These are phyloP conservation scores for Xylaria sp. DNA, from an alignment of 2,329 filamentous ascomycete genomes.

Conservation along the genomic window DNA sequence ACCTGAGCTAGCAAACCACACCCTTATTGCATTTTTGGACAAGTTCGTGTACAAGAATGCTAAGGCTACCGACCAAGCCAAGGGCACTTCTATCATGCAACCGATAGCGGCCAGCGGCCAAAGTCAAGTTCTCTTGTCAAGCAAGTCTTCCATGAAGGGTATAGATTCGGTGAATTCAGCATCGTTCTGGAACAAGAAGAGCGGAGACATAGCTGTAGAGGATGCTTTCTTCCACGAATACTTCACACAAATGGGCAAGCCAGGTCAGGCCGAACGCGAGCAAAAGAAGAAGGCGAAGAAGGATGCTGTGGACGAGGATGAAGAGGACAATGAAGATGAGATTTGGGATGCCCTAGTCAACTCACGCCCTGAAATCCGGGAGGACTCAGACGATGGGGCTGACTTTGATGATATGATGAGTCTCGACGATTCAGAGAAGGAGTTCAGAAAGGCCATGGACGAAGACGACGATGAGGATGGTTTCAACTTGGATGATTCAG, in stretches of 20 bases:
- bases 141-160: conserved; percentile 55
- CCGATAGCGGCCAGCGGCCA: conserved; percentile 71
- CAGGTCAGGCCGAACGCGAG: conserved; percentile 64
- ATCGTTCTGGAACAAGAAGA: conserved; percentile 89
- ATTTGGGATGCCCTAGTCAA: conserved; percentile 93
- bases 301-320: conserved; percentile 52
- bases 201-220: conserved; percentile 86
- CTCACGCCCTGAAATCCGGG: conserved; percentile 80
- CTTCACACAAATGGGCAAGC: conserved; percentile 80
- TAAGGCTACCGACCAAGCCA: conserved; percentile 73
- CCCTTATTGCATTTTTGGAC: conserved; percentile 93
- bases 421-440: conserved; percentile 59
- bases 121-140: conserved; percentile 66
- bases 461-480: conserved; percentile 54
- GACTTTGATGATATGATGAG: conserved; percentile 57
- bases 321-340: conserved; percentile 76
- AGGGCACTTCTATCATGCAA: conserved; percentile 96
- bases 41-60: conserved; percentile 98
- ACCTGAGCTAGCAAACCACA: conserved; percentile 89
- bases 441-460: conserved; percentile 47
- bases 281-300: conserved; percentile 56
- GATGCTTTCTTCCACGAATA: conserved; percentile 99
- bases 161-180: conserved; percentile 77
- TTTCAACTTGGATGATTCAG: conserved; percentile 48
- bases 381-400: conserved; percentile 62